These are phyloP conservation scores for Sarocladium kiliense DNA, from an alignment of 2,329 filamentous ascomycete genomes.

Conservation along the genomic window DNA sequence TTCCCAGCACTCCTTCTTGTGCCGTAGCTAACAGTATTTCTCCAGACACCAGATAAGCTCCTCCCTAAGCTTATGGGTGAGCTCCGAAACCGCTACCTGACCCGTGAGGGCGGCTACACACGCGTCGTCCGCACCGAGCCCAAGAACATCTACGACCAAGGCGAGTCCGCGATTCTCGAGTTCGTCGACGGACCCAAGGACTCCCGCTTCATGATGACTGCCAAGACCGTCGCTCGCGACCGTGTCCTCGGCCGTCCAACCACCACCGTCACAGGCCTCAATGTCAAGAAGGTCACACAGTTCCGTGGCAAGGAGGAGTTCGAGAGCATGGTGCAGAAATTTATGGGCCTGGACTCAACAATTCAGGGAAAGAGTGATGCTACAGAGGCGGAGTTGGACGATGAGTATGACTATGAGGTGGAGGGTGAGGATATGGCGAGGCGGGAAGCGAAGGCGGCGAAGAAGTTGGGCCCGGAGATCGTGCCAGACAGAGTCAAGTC, in stretches of 20 bases:
- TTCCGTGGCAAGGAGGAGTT: constrained; percentile 64
- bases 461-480: constrained; percentile 24
- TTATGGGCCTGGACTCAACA: constrained; percentile 23
- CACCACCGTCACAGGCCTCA: constrained; percentile 68
- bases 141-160: constrained; percentile 77
- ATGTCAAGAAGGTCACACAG: constrained; percentile 82
- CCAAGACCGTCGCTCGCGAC: constrained; percentile 70
- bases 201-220: constrained; percentile 91
- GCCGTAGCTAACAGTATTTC: neutral
- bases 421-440: constrained; percentile 10
- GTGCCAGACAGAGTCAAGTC: constrained; percentile 22
- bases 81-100: constrained; percentile 71
- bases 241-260: constrained; percentile 49
- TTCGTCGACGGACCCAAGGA: constrained; percentile 92
- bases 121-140: constrained; percentile 90
- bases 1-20: constrained; percentile 11
- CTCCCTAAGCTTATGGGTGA: constrained; percentile 85
- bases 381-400: constrained; percentile 11
- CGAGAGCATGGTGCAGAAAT: constrained; percentile 54
- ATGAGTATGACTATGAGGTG: constrained; percentile 19
- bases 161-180: constrained; percentile 84
- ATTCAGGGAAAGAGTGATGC: constrained; percentile 11
- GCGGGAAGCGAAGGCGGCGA: constrained; percentile 25
- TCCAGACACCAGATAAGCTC: constrained; percentile 60
- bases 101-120: constrained; percentile 87